phyloP scores from a whole-genome alignment of 495 filamentous ascomycete species.

The Aspergillus asperescens region DNA sequence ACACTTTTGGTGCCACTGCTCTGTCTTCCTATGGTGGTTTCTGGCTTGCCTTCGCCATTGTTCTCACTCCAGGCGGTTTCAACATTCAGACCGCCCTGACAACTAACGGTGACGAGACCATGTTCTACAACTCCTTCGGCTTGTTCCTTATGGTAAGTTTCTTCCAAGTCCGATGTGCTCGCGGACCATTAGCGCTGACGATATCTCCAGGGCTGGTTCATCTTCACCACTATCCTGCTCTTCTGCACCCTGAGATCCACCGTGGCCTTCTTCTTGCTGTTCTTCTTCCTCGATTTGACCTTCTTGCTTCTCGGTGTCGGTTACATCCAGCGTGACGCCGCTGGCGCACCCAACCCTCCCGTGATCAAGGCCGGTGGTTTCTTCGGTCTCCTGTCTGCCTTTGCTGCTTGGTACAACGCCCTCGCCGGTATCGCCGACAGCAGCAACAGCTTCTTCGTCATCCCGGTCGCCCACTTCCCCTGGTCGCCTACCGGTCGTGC shows the following conservation, averaged over 20 bases:
- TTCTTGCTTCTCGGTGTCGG: conserved; percentile 82
- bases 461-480: conserved; percentile 94
- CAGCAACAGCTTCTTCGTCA: conserved; percentile 89
- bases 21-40: conserved; percentile 96
- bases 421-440: conserved; percentile 88
- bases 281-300: conserved; percentile 88
- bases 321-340: conserved; percentile 52
- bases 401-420: conserved; percentile 95
- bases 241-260: conserved; percentile 90
- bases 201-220: conserved; percentile 74
- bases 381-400: conserved; percentile 84
- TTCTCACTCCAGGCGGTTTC: conserved; percentile 77
- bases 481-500: conserved; percentile 85
- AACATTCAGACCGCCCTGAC: conserved; percentile 41
- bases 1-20: conserved; percentile 96
- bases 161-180: background rate
- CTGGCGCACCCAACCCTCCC: conserved; percentile 38
- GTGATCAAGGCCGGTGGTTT: conserved; percentile 76
- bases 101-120: conserved; percentile 12
- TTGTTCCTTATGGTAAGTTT: conserved; percentile 72
- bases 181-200: conserved; percentile 11
- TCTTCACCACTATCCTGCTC: conserved; percentile 88
- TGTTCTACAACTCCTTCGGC: conserved; percentile 66
- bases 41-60: conserved; percentile 89
- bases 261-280: conserved; percentile 91